phyloP scores from a whole-genome alignment of 2,329 filamentous ascomycete genomes.

The Pyrenochaeta sp. region DNA sequence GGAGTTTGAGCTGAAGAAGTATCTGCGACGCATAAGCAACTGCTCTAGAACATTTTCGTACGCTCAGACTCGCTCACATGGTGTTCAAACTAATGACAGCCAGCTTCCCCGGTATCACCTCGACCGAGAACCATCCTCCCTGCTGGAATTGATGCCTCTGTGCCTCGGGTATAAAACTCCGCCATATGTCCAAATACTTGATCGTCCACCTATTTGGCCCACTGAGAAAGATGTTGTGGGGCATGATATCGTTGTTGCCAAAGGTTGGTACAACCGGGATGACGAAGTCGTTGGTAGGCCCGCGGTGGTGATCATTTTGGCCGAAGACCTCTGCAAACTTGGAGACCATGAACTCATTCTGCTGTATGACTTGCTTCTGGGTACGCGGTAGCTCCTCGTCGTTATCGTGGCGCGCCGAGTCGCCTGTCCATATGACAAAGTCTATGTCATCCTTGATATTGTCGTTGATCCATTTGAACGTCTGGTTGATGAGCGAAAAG shows the following conservation, averaged over 20 bases:
- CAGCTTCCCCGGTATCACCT: constrained; percentile 85
- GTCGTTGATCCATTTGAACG: constrained; percentile 84
- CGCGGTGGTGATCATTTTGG: constrained; percentile 52
- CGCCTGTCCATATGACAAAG: constrained; percentile 93
- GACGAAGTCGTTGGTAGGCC: constrained; percentile 63
- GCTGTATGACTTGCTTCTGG: constrained; percentile 75
- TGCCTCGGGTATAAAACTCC: constrained; percentile 85
- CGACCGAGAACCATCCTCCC: constrained; percentile 93
- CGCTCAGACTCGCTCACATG: constrained; percentile 57
- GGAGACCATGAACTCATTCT: constrained; percentile 78
- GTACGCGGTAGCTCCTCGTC: constrained; percentile 82
- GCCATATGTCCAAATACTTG: constrained; percentile 81
- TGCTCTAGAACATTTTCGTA: background rate
- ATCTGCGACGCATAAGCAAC: constrained; percentile 52
- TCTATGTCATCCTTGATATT: constrained; percentile 82
- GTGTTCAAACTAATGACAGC: constrained; percentile 96
- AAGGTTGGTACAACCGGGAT: constrained; percentile 89
- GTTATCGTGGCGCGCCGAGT: constrained; percentile 88
- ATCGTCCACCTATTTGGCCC: constrained; percentile 90
- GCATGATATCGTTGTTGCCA: constrained; percentile 97
- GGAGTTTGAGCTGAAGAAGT: constrained; percentile 92
- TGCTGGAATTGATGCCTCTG: constrained; percentile 90
- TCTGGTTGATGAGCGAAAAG: constrained; percentile 80
- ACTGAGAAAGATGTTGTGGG: constrained; percentile 88
- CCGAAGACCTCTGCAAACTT: constrained; percentile 81